Evolutionary conservation across 106 monocot genomes (phyloP).

Genomic region (Platanthera guangdongensis): DNA sequence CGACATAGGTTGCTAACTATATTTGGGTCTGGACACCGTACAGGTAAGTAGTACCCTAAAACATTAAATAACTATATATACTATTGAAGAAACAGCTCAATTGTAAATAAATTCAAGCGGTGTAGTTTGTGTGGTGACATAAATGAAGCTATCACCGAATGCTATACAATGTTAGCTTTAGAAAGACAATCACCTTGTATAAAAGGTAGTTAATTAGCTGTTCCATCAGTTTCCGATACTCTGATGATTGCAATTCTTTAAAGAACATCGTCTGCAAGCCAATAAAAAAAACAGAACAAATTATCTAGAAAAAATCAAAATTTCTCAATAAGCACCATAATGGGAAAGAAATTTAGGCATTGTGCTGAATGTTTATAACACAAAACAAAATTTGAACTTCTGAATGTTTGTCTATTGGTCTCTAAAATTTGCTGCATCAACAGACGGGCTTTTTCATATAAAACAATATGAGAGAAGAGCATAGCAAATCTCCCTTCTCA

Average conservation of each 20-base stretch:
- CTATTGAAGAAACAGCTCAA: too few relatives aligned
- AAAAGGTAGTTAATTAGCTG: conserved; percentile 68
- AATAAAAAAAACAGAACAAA: conserved; percentile 4
- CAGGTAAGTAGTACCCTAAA: background rate
- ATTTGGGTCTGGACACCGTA: background rate
- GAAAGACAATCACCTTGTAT: conserved; percentile 54
- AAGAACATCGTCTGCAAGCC: conserved; percentile 81
- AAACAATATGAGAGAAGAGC: background rate
- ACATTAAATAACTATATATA: background rate
- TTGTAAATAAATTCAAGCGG: too few relatives aligned
- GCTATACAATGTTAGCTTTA: background rate
- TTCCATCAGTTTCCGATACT: conserved; percentile 75
- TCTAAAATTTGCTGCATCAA: background rate
- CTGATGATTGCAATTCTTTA: conserved; percentile 53
- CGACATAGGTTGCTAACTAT: background rate
- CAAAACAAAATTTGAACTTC: background rate
- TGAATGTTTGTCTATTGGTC: background rate
- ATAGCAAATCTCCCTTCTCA: background rate
- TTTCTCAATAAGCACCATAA: background rate
- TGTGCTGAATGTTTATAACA: background rate
- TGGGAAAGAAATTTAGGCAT: background rate
- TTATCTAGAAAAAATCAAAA: background rate
- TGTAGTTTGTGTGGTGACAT: background rate
- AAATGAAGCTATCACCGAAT: background rate
- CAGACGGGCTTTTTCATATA: background rate